Evolutionary conservation across 2,329 filamentous ascomycete genomes (phyloP).

Genomic region (Diplodia mutila): DNA sequence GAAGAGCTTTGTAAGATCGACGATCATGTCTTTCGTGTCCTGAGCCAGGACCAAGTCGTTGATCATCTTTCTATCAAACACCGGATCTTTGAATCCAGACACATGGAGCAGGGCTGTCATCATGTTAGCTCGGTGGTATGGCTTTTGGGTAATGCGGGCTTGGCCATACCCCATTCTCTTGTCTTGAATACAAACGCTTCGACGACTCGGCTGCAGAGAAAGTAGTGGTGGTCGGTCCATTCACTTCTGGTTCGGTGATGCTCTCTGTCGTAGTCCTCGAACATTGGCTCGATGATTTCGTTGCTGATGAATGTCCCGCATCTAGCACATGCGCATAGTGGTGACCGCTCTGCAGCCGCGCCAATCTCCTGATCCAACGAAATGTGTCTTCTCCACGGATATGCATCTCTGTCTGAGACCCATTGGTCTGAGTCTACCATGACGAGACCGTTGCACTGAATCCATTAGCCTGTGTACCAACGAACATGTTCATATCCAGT

Average conservation of each 20-base stretch:
- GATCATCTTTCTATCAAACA: neutral
- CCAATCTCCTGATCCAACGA: conserved; percentile 20
- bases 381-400: conserved; percentile 3
- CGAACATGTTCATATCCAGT: rapidly evolving
- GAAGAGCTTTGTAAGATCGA: neutral
- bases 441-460: conserved; percentile 26
- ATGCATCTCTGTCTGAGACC: neutral
- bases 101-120: neutral
- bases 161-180: neutral
- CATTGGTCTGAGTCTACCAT: conserved; percentile 28
- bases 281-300: neutral
- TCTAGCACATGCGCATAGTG: conserved; percentile 26
- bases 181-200: neutral
- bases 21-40: neutral
- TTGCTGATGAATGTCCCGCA: conserved; percentile 23
- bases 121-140: neutral
- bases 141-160: rapidly evolving
- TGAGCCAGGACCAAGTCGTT: neutral
- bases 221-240: neutral
- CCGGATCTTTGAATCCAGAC: neutral
- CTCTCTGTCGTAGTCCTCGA: neutral
- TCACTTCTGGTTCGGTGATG: neutral
- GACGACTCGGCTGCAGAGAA: neutral
- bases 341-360: conserved; percentile 19
- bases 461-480: neutral